Evolutionary conservation across 805 yeast species (phyloP).

Genomic region (Tetrapisispora iriomotensis): DNA sequence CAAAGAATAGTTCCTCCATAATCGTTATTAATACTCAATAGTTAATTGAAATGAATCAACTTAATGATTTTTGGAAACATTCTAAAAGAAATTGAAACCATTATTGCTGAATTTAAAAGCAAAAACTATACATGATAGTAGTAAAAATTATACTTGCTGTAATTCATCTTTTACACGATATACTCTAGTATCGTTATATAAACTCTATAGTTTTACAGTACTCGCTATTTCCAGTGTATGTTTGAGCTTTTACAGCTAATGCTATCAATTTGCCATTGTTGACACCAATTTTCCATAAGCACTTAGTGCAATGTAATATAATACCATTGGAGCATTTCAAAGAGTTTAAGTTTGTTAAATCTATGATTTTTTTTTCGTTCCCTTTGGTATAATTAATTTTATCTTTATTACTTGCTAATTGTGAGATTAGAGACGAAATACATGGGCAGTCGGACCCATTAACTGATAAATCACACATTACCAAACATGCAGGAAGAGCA

Average conservation of each 20-base stretch:
- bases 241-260: constrained; percentile 16
- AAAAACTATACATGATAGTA: too few relatives aligned
- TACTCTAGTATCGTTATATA: constrained; percentile 5
- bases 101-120: too few relatives aligned
- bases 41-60: too few relatives aligned
- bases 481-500: constrained; percentile 17
- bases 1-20: too few relatives aligned
- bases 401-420: background rate
- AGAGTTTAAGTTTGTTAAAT: constrained; percentile 7
- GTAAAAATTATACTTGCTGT: background rate
- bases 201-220: constrained; percentile 11
- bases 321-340: constrained; percentile 8
- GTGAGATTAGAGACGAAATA: constrained; percentile 8
- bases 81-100: too few relatives aligned
- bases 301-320: constrained; percentile 12
- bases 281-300: constrained; percentile 19
- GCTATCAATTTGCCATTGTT: constrained; percentile 9
- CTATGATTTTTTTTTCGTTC: constrained; percentile 13
- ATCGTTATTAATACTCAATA: too few relatives aligned
- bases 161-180: too few relatives aligned
- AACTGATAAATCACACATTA: constrained; percentile 11
- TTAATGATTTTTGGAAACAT: too few relatives aligned
- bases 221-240: constrained; percentile 12
- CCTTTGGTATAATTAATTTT: background rate
- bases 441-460: constrained; percentile 11